A percentile compares a stretch with the other conserved stretches of the same genome.
Conservation (phyloP, 495 filamentous ascomycete genomes). For the Hypomontagnella monticulosa region DNA sequence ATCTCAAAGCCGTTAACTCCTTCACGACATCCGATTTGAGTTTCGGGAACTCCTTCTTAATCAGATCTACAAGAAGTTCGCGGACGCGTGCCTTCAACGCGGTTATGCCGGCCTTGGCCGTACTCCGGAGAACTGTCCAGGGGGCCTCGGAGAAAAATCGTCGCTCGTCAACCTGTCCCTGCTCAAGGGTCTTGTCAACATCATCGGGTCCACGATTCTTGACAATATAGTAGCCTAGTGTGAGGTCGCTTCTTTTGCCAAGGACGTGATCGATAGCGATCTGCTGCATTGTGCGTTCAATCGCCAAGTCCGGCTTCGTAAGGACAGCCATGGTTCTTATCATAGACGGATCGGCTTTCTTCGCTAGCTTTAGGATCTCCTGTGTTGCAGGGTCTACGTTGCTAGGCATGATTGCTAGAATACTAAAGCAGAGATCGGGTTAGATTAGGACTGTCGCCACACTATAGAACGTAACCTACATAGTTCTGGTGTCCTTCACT, state of each 20-base stretch:
- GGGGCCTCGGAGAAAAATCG: constrained; percentile 48
- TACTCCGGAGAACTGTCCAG: constrained; percentile 57
- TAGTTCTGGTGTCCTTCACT: constrained; percentile 44
- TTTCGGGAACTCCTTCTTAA: constrained; percentile 62
- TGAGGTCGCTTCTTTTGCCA: constrained; percentile 50
- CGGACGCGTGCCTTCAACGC: constrained; percentile 58
- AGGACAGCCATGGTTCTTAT: constrained; percentile 65
- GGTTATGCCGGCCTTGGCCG: constrained; percentile 60
- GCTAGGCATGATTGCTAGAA: constrained; percentile 66
- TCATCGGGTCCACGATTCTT: constrained; percentile 62
- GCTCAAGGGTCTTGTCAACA: constrained; percentile 31
- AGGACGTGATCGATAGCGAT: constrained; percentile 58
- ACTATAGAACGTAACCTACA: constrained; percentile 26
- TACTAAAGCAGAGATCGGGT: constrained; percentile 44
- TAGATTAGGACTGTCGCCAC: not conserved
- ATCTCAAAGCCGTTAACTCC: constrained; percentile 47
- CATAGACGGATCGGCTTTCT: constrained; percentile 56
- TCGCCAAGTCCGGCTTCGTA: constrained; percentile 67
- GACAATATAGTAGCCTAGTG: constrained; percentile 65
- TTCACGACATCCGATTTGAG: constrained; percentile 58
- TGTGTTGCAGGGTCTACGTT: constrained; percentile 69
- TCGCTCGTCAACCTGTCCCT: constrained; percentile 48
- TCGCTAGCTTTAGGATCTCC: constrained; percentile 65
- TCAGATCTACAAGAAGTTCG: constrained; percentile 55
- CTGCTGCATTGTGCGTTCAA: constrained; percentile 59